Evolutionary conservation across 2,329 filamentous ascomycete species (phyloP), one percentile per base, ranked within the genome.

Genomic region (Pseudogymnoascus sp.): DNA sequence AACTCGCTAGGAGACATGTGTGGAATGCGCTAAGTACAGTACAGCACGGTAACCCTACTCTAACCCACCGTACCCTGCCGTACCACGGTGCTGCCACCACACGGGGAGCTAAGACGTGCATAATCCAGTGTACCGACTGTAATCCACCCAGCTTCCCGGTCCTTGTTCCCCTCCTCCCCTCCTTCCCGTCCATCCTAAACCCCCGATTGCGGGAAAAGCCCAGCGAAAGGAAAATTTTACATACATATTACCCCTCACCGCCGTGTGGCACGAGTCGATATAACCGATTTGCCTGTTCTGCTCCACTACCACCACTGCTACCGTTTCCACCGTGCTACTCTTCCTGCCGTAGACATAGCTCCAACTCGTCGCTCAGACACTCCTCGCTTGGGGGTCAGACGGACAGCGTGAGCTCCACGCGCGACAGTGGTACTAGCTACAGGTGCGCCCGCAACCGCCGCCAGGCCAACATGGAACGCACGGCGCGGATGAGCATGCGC

Each of bases 81-180:
- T 8, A 15, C 41, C 24, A 41, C 24, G 4, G 26, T 10, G n/a
- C 31, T 26, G 44, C 44, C 44, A 50, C 44, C 26, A n/a, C 44
- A 50, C 44, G 26, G 44, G 44, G 44, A 50, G 26, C 44, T 50
- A 15, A n/a, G n/a, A 50, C 41, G 41, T 50, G 24, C 41, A 50
- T 50, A 50, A 50, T 8, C 24, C 13, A 50, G 24, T 15, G 13
- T 15, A 50, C 41, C 26, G 24, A 29, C 24, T 8, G 24, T 13
- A 29, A 31, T 31, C 41, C 10, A 50, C 41, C 41, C 41, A 50
- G 41, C 5, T 50, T 50, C 41, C 41, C 24, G 41, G 41, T 50
- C 41, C 41, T 50, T 50, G 24, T 50, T 31, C 41, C 41, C 41
- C 41, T 15, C 10, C n/a, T 29, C 41, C 24, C 24, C 41, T 50